Evolutionary conservation across 345 rosid species (phyloP).

Genomic region (Eucalyptus pauciflora): DNA sequence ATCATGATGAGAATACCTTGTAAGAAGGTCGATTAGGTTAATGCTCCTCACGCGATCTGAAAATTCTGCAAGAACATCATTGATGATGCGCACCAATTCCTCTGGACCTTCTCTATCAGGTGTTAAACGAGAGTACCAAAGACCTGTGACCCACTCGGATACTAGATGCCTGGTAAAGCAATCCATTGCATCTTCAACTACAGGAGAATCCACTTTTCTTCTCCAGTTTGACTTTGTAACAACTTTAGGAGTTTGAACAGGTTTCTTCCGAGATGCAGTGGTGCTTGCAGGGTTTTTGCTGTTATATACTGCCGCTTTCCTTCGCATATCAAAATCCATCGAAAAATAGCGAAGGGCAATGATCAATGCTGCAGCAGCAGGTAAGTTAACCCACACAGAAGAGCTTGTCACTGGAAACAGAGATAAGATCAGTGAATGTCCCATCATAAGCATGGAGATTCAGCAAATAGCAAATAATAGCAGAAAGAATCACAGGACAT

Average conservation of each 20-base stretch:
- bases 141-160: constrained; percentile 90
- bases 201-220: constrained; percentile 82
- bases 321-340: constrained; percentile 71
- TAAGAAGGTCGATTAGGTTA: constrained; percentile 82
- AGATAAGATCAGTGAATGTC: constrained; percentile 4
- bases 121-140: constrained; percentile 91
- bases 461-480: neutral
- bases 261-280: constrained; percentile 19
- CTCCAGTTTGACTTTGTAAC: constrained; percentile 62
- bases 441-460: neutral
- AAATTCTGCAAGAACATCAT: constrained; percentile 71
- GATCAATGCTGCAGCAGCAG: constrained; percentile 81
- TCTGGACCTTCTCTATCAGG: constrained; percentile 88
- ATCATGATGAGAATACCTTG: constrained; percentile 40
- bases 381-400: constrained; percentile 89
- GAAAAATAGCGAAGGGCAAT: constrained; percentile 76
- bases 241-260: constrained; percentile 27
- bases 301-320: constrained; percentile 58
- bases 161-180: constrained; percentile 69
- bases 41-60: constrained; percentile 69
- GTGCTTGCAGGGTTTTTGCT: constrained; percentile 30
- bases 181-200: constrained; percentile 86
- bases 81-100: constrained; percentile 64
- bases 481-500: neutral
- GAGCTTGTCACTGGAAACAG: constrained; percentile 79